Percentiles rank a stretch among this genome's conserved stretches.
Conservation (phyloP, 768 basidiomycete genomes). For the Lentinula detonsa region DNA sequence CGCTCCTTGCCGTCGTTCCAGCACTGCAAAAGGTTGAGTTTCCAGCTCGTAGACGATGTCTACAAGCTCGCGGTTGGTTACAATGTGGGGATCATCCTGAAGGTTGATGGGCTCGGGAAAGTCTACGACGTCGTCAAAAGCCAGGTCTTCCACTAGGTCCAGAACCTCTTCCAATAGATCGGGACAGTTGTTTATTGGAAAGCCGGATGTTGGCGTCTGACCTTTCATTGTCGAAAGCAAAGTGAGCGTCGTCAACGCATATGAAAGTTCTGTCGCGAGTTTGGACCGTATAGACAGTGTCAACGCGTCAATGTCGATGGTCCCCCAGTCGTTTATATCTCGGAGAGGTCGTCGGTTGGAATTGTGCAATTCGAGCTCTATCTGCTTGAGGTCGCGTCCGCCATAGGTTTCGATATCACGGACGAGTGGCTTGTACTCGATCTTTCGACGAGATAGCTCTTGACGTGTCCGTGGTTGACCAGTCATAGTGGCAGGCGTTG, state of each 20-base stretch:
- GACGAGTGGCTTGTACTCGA: slow-evolving; percentile 81
- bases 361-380: slow-evolving; percentile 56
- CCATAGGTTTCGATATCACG: slow-evolving; percentile 74
- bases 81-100: slow-evolving; percentile 28
- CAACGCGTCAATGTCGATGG: slow-evolving; percentile 86
- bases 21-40: slow-evolving; percentile 51
- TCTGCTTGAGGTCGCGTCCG: slow-evolving; percentile 67
- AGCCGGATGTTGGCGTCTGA: slow-evolving; percentile 56
- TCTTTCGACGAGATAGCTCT: slow-evolving; percentile 66
- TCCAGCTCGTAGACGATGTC: slow-evolving; percentile 53
- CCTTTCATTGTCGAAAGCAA: slow-evolving; percentile 76
- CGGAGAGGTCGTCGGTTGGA: slow-evolving; percentile 55
- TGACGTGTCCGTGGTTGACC: slow-evolving; percentile 31
- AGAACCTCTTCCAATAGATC: slow-evolving; percentile 85
- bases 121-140: slow-evolving; percentile 51
- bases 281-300: slow-evolving; percentile 90
- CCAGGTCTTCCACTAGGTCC: slow-evolving; percentile 80
- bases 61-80: slow-evolving; percentile 63
- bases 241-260: slow-evolving; percentile 82
- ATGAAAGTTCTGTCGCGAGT: slow-evolving; percentile 78
- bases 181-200: slow-evolving; percentile 67
- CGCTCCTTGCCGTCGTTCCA: slow-evolving; percentile 41
- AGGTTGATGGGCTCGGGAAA: slow-evolving; percentile 15
- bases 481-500: slow-evolving; percentile 15
- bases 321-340: slow-evolving; percentile 81